Base-by-base conservation (phyloP, 2,329 filamentous ascomycete genomes). In the Stachybotrys echinatus region DNA sequence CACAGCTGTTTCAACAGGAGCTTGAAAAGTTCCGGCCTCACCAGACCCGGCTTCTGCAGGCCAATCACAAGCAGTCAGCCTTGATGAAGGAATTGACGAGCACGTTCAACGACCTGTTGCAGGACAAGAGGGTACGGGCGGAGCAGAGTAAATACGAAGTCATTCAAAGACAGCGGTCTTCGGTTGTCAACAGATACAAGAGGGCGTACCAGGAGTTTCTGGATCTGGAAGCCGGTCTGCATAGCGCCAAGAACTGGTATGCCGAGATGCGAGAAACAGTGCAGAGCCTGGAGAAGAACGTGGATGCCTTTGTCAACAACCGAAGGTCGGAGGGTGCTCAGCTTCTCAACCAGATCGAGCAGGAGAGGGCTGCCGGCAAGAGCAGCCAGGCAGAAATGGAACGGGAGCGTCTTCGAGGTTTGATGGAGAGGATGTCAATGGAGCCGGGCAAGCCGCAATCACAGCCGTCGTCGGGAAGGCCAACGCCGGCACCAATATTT, bases 391-490 rank as follows among this genome's bases (percentile, higher is more conserved):
- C 91, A 27, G 91, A 96, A 60, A 78, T 88, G 48, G 92, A 97
- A 65, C 85, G 96, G 64, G 90, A 95, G 61, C 83, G 92, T 49
- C 73, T 99, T 50, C 84, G 89, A 50, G 88, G 88, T 40, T 74
- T 99, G 39, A 97, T 99, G 94, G 92, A 96, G 63, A 84, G 92
- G 48, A 92, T 97, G 84, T 92, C 91, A 2, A 87, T 96, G 71
- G 89, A 92, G n/a, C 74, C 79, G 44, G 72, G 50, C 65, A 65
- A 65, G 39, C 62, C 69, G 7, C 54, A 58, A 46, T 54, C 61
- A 27, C 58, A 62, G 37, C 56, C 53, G 23, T 34, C 51, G 34
- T 48, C 56, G 17, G 57, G 50, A 31, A 55, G 61, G 46, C 60
- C 60, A 51, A 56, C 62, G 39, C 68, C 74, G 34, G 68, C 76